phyloP scores from a whole-genome alignment of 192 early-diverging fungal species.

The Borealophlyctis nickersoniae region DNA sequence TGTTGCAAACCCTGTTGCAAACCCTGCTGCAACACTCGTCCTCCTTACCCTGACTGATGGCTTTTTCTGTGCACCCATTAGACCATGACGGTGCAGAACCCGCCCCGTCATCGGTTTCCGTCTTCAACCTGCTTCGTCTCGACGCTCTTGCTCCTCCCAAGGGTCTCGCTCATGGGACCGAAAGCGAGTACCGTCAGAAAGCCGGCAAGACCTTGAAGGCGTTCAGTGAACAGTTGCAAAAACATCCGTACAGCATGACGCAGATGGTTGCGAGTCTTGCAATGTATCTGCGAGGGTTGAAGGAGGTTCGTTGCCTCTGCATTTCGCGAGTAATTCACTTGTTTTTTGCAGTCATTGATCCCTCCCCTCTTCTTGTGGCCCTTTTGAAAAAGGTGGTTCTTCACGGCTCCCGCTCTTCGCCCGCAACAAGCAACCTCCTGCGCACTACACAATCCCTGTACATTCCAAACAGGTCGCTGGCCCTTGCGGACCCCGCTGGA shows the following conservation, averaged over 20 bases:
- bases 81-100: slow-evolving; percentile 69
- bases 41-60: background rate
- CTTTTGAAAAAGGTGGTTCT: slow-evolving; percentile 10
- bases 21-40: background rate
- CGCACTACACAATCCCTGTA: slow-evolving; percentile 23
- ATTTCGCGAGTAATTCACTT: background rate
- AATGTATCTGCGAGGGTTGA: slow-evolving; percentile 30
- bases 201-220: slow-evolving; percentile 33
- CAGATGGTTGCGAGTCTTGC: slow-evolving; percentile 35
- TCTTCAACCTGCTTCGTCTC: slow-evolving; percentile 53
- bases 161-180: background rate
- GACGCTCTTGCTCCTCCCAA: slow-evolving; percentile 33
- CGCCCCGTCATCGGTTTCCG: slow-evolving; percentile 49
- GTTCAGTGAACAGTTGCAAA: slow-evolving; percentile 25
- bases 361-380: background rate
- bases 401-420: background rate
- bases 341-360: background rate
- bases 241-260: slow-evolving; percentile 43
- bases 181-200: slow-evolving; percentile 16
- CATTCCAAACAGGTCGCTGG: slow-evolving; percentile 43
- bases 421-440: slow-evolving; percentile 9
- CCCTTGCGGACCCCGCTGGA: slow-evolving; percentile 2
- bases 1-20: background rate
- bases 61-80: slow-evolving; percentile 3
- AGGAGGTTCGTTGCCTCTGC: slow-evolving; percentile 47